Base-by-base conservation (phyloP, 345 rosid species). In the Camelina sativa region DNA sequence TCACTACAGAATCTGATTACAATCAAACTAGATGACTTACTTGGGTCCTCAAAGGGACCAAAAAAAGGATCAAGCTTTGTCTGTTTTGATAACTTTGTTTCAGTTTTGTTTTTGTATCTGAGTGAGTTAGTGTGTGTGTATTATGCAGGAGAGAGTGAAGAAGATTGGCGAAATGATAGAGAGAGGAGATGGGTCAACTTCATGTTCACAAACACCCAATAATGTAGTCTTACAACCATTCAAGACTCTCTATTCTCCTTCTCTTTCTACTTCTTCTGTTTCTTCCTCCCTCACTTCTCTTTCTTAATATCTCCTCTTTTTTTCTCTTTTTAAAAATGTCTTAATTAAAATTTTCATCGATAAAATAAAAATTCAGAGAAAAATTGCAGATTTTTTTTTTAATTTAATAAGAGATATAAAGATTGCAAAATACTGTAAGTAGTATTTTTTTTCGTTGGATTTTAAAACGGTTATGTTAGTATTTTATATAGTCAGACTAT, bases 81-180 rank as follows among this genome's bases (percentile, higher is more conserved):
- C 55, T 61, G 32, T 12, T 66, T 74, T 50, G 5, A 28, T 30
- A 15, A 53, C 35, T 62, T 16, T 17, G 62, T 40, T 25, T 74
- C n/a, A 58, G 12, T 4, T 16, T 51, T 69, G 71, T 69, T 76
- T 28, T 52, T 63, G 61, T 51, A 8, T 22, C 15, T 23, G 50
- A 44, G 50, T 44, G 48, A 37, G 3, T 13, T 3, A 15, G 38
- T 51, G 12, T 72, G 69, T 72, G 62, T 74, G 15, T 64, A 15
- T 70, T 60, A 59, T 25, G 75, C 71, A 78, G 81, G 81, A 78
- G 69, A 78, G 69, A 60, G 69, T 78, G 69, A 72, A 72, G 73
- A 78, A 78, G 77, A 72, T 78, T 66, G 73, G 69, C 41, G 73
- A 66, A 72, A 72, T 78, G 73, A 78, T 78, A 51, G 77, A 71